Evolutionary conservation across 2,329 filamentous ascomycete genomes (phyloP).

Genomic region (Monilinia vaccinii-corymbosi): DNA sequence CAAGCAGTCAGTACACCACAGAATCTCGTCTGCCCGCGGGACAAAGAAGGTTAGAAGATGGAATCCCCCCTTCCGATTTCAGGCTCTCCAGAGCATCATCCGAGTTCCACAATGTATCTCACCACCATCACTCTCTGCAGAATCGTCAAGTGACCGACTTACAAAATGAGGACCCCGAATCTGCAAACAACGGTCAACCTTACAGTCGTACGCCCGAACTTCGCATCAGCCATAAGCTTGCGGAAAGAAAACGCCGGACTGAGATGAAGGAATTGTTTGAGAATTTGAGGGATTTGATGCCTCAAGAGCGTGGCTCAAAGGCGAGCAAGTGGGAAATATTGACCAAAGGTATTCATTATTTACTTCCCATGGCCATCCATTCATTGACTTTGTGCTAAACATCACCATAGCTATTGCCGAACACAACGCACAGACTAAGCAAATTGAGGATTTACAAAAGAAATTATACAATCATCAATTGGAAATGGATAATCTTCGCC

Average conservation of each 20-base stretch:
- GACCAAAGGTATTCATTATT: conserved; percentile 73
- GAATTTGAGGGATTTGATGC: conserved; percentile 67
- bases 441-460: conserved; percentile 20
- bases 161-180: conserved; percentile 47
- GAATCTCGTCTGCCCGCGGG: conserved; percentile 64
- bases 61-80: conserved; percentile 33
- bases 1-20: conserved; percentile 69
- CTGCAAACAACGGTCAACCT: conserved; percentile 53
- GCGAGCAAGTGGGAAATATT: conserved; percentile 86
- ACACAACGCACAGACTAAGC: conserved; percentile 45
- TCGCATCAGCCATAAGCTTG: conserved; percentile 75
- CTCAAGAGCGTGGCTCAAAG: conserved; percentile 72
- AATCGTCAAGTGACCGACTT: conserved; percentile 63
- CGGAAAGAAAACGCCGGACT: conserved; percentile 72
- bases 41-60: conserved; percentile 64
- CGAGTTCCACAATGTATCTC: conserved; percentile 38
- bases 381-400: conserved; percentile 12
- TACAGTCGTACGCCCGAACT: conserved; percentile 78
- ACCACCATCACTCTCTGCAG: conserved; percentile 67
- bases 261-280: conserved; percentile 88
- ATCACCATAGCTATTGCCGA: conserved; percentile 47
- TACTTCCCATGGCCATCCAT: conserved; percentile 11
- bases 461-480: conserved; percentile 32
- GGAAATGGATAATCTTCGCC: conserved; percentile 33
- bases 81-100: conserved; percentile 39